phyloP scores from a whole-genome alignment of 2,329 filamentous ascomycete species.

The Fusarium solani-melongenae region DNA sequence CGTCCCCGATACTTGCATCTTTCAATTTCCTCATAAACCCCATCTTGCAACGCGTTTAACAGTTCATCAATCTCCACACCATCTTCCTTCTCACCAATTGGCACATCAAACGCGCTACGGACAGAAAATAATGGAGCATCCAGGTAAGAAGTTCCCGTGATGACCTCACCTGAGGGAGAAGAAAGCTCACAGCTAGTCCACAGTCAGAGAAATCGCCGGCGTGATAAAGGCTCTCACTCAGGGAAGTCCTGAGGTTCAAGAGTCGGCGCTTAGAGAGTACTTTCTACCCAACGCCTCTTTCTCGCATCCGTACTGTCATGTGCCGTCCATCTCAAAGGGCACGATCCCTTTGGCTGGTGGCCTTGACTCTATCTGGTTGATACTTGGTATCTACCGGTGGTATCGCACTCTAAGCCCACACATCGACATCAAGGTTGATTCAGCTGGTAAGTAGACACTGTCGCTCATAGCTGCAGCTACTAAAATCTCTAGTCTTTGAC shows the following conservation, averaged over 20 bases:
- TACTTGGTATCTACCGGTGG: conserved; percentile 81
- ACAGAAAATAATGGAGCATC: conserved; percentile 50
- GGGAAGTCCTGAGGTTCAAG: conserved; percentile 73
- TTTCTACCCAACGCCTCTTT: conserved; percentile 80
- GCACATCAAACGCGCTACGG: not conserved
- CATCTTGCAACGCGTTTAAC: not conserved
- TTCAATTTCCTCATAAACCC: conserved; percentile 1
- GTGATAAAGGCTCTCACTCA: conserved; percentile 78
- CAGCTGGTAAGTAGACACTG: conserved; percentile 53
- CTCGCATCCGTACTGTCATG: conserved; percentile 81
- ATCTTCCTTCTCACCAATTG: not conserved
- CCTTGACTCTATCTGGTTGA: conserved; percentile 72
- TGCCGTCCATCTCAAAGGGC: conserved; percentile 62
- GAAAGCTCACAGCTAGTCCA: not conserved
- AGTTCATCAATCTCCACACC: conserved; percentile 3
- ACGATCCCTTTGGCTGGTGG: conserved; percentile 54
- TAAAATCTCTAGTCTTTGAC: conserved; percentile 69
- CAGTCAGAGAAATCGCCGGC: conserved; percentile 68
- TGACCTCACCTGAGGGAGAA: not conserved
- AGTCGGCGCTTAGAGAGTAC: conserved; percentile 73
- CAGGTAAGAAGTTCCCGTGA: conserved; percentile 47
- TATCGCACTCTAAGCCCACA: conserved; percentile 85
- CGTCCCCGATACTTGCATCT: not conserved
- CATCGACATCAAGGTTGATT: conserved; percentile 75
- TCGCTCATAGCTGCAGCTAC: accelerated